Percentiles rank a stretch among this genome's conserved stretches.
These are phyloP conservation scores for Hyaloscypha variabilis DNA, from an alignment of 495 filamentous ascomycete species.

Conservation along the genomic window DNA sequence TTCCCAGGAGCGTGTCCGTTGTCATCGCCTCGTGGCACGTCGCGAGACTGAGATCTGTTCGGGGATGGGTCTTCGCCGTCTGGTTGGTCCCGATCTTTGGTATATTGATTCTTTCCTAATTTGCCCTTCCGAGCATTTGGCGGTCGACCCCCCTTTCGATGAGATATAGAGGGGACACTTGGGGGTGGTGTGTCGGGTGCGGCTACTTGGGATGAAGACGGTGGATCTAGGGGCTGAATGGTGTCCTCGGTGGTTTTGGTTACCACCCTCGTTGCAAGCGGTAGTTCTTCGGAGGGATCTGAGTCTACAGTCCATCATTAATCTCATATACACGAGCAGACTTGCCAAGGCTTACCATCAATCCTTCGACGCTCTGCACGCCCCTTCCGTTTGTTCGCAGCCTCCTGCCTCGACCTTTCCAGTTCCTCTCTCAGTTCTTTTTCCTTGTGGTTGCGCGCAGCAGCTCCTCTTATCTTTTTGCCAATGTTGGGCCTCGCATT, in stretches of 20 bases:
- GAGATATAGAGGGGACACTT: constrained; percentile 41
- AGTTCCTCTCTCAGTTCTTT: constrained; percentile 76
- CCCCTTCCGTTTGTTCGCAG: constrained; percentile 73
- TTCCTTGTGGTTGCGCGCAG: constrained; percentile 68
- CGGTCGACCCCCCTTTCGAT: constrained; percentile 64
- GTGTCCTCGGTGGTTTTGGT: constrained; percentile 35
- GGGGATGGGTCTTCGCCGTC: constrained; percentile 66
- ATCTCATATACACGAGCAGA: constrained; percentile 22
- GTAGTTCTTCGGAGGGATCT: constrained; percentile 61
- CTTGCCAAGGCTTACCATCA: constrained; percentile 62
- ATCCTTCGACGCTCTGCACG: constrained; percentile 70
- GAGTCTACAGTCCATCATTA: constrained; percentile 51
- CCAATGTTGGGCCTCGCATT: constrained; percentile 43
- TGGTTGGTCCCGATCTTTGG: constrained; percentile 65
- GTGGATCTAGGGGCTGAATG: constrained; percentile 27
- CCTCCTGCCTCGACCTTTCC: constrained; percentile 69
- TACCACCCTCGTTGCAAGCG: constrained; percentile 45
- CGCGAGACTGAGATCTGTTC: constrained; percentile 65
- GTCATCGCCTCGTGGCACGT: constrained; percentile 42
- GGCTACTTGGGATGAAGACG: constrained; percentile 37
- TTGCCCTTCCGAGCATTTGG: constrained; percentile 65
- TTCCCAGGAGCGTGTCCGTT: constrained; percentile 25
- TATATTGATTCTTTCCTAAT: constrained; percentile 86
- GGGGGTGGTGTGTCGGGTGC: constrained; percentile 38
- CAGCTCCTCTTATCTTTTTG: constrained; percentile 67